Evolutionary conservation across 2,329 filamentous ascomycete genomes (phyloP).

Genomic region (Teratosphaeria epicoccoides): DNA sequence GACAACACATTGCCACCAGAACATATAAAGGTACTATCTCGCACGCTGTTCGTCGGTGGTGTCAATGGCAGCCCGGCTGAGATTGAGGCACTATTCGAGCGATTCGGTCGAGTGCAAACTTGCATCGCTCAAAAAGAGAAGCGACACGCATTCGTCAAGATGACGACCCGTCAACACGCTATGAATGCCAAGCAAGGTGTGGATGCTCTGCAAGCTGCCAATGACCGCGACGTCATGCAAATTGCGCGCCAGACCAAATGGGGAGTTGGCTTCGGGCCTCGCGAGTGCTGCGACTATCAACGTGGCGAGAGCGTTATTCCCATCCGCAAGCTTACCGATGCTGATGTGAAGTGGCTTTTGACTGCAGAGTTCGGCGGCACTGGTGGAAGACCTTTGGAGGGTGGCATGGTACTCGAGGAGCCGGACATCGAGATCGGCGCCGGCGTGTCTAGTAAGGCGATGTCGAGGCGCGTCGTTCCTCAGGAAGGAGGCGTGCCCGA

Average conservation of each 20-base stretch:
- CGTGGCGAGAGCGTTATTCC: slow-evolving; percentile 89
- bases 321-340: slow-evolving; percentile 84
- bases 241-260: slow-evolving; percentile 67
- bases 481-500: slow-evolving; percentile 15
- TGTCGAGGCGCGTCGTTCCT: slow-evolving; percentile 28
- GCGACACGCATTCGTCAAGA: slow-evolving; percentile 97
- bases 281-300: slow-evolving; percentile 93
- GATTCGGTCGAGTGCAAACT: slow-evolving; percentile 82
- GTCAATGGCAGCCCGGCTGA: slow-evolving; percentile 72
- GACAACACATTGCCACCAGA: slow-evolving; percentile 64
- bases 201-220: slow-evolving; percentile 79
- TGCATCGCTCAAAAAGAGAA: slow-evolving; percentile 98
- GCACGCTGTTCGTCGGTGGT: slow-evolving; percentile 92
- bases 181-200: slow-evolving; percentile 75
- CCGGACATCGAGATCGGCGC: slow-evolving; percentile 98
- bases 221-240: slow-evolving; percentile 61
- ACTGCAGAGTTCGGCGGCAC: slow-evolving; percentile 89
- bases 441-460: slow-evolving; percentile 80
- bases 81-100: slow-evolving; percentile 67
- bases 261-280: slow-evolving; percentile 93
- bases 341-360: slow-evolving; percentile 93
- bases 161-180: slow-evolving; percentile 82
- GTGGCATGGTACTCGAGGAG: slow-evolving; percentile 84
- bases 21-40: slow-evolving; percentile 82
- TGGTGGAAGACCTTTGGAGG: slow-evolving; percentile 68